These are phyloP conservation scores for Neurospora sp. DNA, from an alignment of 2,329 filamentous ascomycete genomes.

Conservation along the genomic window DNA sequence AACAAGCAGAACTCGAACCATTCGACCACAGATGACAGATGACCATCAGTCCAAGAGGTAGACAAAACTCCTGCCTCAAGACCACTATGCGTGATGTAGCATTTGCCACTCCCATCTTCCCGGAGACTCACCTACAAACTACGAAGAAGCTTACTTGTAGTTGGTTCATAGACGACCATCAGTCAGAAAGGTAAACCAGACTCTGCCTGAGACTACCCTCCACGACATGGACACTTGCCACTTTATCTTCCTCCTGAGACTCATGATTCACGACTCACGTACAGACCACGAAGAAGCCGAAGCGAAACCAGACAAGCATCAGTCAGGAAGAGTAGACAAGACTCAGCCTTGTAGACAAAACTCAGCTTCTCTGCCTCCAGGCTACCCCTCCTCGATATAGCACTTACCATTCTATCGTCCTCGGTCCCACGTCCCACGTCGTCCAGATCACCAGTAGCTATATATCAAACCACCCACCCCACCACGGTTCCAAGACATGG, in stretches of 20 bases:
- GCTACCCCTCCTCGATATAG: fast-evolving
- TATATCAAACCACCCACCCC: background rate
- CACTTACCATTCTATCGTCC: background rate
- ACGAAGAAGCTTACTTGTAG: background rate
- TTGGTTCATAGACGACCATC: background rate
- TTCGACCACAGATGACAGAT: no score
- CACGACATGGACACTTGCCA: no score
- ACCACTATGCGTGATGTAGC: no score
- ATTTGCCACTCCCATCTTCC: background rate
- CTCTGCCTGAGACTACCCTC: background rate
- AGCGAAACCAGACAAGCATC: background rate
- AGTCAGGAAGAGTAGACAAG: background rate
- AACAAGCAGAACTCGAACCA: no score
- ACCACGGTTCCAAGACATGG: background rate
- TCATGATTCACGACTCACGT: no score
- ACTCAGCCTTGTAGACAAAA: background rate
- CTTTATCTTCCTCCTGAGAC: no score
- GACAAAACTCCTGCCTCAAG: no score
- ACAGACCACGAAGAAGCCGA: no score
- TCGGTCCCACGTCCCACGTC: background rate
- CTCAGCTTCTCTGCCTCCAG: background rate
- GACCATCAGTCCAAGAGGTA: no score
- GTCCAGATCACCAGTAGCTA: background rate
- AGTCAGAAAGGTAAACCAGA: background rate
- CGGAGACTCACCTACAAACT: background rate